Evolutionary conservation across 2,329 filamentous ascomycete genomes (phyloP), one percentile per base, ranked within the genome.

Genomic region (Alternaria sp.): DNA sequence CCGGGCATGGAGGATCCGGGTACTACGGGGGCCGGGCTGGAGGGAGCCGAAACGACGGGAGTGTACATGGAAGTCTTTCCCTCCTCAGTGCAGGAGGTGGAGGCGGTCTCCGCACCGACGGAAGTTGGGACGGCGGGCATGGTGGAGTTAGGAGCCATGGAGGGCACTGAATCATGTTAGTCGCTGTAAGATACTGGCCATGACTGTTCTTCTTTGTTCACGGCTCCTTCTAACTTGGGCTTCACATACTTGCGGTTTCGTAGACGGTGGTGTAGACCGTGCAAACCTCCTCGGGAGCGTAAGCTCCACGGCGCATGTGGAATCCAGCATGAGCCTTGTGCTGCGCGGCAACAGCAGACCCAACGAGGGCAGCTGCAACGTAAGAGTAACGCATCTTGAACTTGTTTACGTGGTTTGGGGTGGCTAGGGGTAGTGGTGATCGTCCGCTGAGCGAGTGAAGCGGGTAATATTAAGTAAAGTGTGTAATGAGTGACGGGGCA

Each of bases 361-460:
- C 82, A 72, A 83, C 82, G 67, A 85, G 78, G 51, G 83, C 84
- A 80, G 90, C 87, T 74, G 88, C 86, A 72, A 92, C 81, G 76
- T 91, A 79, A 77, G 86, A 85, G 77, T 86, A 89, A 90, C 92
- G 96, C 92, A 96, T 96, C 45, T 77, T 91, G 83, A 78, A 46
- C 72, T 71, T 79, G 73, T 72, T 77, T 77, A 71, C 71, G 68
- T 73, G 62, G 63, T 68, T 72, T 70, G 69, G 62, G 57, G 65
- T 60, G 68, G 54, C 53, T 62, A 62, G 62, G 59, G 65, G 64
- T 51, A 67, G 59, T 71, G 55, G 56, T 62, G 89, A 92, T 85
- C 40, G 89, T 88, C 91, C 91, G 91, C 91, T 93, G 84, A 94
- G 93, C 81, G 92, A 93, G 89, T 93, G 91, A 92, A 92, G 90